These are phyloP conservation scores for Parastagonospora avenae DNA, from an alignment of 2,329 filamentous ascomycete species.

Conservation along the genomic window DNA sequence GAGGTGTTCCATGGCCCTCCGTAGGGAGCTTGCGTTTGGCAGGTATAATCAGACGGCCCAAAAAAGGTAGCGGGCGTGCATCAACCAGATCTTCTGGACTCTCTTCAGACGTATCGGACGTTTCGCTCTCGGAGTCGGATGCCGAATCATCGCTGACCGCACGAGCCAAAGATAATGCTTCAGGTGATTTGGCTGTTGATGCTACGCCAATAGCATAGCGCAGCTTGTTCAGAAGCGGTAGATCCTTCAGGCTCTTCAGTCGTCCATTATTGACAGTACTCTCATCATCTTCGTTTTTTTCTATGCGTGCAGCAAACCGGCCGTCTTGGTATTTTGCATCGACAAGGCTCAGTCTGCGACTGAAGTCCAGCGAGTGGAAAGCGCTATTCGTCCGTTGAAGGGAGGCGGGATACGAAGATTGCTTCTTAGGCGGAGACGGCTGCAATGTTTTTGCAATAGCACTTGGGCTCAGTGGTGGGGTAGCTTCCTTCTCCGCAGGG, in stretches of 20 bases:
- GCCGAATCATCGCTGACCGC: constrained; percentile 35
- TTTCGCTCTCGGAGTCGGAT: constrained; percentile 24
- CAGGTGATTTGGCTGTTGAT: constrained; percentile 21
- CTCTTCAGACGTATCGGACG: constrained; percentile 28
- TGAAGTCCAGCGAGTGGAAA: constrained; percentile 60
- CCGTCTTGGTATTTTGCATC: constrained; percentile 61
- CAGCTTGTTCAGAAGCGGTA: constrained; percentile 39
- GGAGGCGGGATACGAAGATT: constrained; percentile 3
- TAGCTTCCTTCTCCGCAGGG: constrained; percentile 23
- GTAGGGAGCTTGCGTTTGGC: constrained; percentile 41
- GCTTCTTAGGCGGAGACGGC: constrained; percentile 40
- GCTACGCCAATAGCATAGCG: constrained; percentile 36
- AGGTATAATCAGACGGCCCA: constrained; percentile 23
- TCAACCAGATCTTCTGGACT: constrained; percentile 23
- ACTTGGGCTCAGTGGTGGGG: constrained; percentile 49
- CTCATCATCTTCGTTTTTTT: constrained; percentile 7
- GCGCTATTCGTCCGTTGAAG: constrained; percentile 46
- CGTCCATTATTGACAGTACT: neutral
- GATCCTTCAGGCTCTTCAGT: constrained; percentile 29
- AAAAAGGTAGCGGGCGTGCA: constrained; percentile 16
- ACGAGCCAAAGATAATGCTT: constrained; percentile 17
- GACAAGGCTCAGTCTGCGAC: constrained; percentile 52
- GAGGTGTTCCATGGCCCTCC: constrained; percentile 43
- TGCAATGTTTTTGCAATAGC: constrained; percentile 55
- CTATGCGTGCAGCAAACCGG: constrained; percentile 44